These are phyloP conservation scores for Neocatenulostroma microsporum DNA, from an alignment of 2,329 filamentous ascomycete genomes.

Conservation along the genomic window DNA sequence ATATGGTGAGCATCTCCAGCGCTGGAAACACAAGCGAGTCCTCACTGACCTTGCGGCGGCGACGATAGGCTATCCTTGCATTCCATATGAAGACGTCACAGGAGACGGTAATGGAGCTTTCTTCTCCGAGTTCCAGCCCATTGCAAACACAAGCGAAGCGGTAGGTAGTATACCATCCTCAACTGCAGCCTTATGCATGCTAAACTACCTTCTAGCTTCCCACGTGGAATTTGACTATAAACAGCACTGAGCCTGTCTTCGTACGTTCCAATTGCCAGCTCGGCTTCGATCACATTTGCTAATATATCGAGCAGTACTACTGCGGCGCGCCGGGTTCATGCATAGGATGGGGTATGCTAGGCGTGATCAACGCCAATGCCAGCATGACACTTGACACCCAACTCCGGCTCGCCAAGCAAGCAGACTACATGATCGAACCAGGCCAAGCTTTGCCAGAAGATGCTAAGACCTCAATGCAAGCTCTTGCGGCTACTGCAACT, in stretches of 20 bases:
- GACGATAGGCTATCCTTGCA: constrained; percentile 28
- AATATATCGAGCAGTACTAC: constrained; percentile 46
- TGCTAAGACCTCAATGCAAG: constrained; percentile 19
- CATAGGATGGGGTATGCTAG: constrained; percentile 59
- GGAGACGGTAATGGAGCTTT: constrained; percentile 20
- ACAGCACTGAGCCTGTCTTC: constrained; percentile 57
- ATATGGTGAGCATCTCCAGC: too few species aligned
- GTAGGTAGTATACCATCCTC: too few species aligned
- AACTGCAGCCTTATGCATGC: neutral
- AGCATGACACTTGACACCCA: constrained; percentile 23
- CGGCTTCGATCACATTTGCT: too few species aligned
- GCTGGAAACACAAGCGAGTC: too few species aligned
- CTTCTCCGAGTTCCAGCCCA: constrained; percentile 17
- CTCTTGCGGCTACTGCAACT: constrained; percentile 16
- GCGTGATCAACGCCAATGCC: constrained; percentile 58
- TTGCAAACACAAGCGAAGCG: constrained; percentile 1
- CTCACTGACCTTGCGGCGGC: neutral
- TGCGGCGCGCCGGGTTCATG: constrained; percentile 62
- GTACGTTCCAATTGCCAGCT: neutral
- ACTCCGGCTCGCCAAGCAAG: constrained; percentile 21
- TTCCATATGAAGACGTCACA: constrained; percentile 27
- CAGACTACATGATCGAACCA: constrained; percentile 29
- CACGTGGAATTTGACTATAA: constrained; percentile 38
- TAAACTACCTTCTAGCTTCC: too few species aligned
- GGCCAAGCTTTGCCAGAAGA: constrained; percentile 35